A percentile compares a stretch with the other conserved stretches of the same genome.
Evolutionary conservation across 495 filamentous ascomycete genomes (phyloP).

Genomic region (Aspergillus nidulans): DNA sequence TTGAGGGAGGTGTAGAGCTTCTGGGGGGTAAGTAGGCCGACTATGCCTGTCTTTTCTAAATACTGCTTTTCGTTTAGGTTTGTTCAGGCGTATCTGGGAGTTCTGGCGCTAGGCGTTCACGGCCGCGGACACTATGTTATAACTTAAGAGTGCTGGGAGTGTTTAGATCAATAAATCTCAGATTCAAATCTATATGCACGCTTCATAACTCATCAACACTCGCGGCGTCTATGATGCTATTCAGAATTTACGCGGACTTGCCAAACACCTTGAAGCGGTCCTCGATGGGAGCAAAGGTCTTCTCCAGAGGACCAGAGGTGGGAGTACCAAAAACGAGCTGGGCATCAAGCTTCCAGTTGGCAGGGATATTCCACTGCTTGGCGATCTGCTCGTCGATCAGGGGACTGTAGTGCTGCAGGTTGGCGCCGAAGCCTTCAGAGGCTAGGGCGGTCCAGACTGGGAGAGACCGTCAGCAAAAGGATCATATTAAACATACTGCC

Average conservation of each 20-base stretch:
- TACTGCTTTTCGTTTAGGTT: too few species aligned
- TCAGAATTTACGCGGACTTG: constrained; percentile 20
- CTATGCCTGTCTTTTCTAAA: too few species aligned
- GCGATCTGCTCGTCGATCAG: constrained; percentile 41
- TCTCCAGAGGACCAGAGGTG: constrained; percentile 31
- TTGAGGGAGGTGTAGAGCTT: neutral
- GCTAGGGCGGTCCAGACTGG: constrained; percentile 50
- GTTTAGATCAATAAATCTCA: neutral
- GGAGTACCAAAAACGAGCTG: constrained; percentile 50
- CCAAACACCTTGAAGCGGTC: constrained; percentile 42
- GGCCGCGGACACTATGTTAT: too few species aligned
- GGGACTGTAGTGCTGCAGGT: constrained; percentile 55
- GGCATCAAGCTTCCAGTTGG: constrained; percentile 43
- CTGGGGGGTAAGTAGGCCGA: constrained; percentile 1
- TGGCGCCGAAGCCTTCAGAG: constrained; percentile 47
- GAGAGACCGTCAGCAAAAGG: neutral
- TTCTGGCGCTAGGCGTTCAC: too few species aligned
- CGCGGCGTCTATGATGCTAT: neutral
- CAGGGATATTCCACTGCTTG: constrained; percentile 40
- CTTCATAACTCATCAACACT: neutral
- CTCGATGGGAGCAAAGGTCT: constrained; percentile 34
- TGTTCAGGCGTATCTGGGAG: too few species aligned
- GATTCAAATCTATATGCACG: neutral
- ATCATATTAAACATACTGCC: neutral
- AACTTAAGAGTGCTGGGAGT: too few species aligned